phyloP scores from a whole-genome alignment of 495 filamentous ascomycete genomes.

The Aspergillus steynii region DNA sequence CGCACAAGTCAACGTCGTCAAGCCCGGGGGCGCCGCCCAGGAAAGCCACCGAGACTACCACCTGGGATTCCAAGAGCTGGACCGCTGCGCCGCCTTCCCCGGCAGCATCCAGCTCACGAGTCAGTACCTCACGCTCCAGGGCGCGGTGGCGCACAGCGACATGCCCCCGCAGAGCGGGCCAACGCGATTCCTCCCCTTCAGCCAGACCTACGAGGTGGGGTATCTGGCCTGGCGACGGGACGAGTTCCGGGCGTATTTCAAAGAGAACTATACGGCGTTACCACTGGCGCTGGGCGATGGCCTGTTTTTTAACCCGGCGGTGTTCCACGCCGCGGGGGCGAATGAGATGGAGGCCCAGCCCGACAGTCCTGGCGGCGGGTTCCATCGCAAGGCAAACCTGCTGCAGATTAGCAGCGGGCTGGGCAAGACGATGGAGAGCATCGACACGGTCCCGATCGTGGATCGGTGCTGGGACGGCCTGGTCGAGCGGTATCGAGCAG shows the following conservation, averaged over 20 bases:
- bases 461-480: conserved; percentile 42
- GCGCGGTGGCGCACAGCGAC: conserved; percentile 55
- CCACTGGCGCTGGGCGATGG: conserved; percentile 52
- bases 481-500: conserved; percentile 26
- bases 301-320: conserved; percentile 57
- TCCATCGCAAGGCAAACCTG: conserved; percentile 52
- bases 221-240: conserved; percentile 51
- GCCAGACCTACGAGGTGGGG: conserved; percentile 51
- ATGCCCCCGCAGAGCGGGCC: conserved; percentile 56
- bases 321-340: conserved; percentile 57
- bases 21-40: conserved; percentile 52
- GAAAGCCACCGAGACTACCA: conserved; percentile 58
- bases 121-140: conserved; percentile 56
- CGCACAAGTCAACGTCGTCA: conserved; percentile 57
- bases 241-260: conserved; percentile 50
- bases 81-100: conserved; percentile 39
- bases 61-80: conserved; percentile 51
- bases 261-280: conserved; percentile 44
- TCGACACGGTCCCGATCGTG: conserved; percentile 48
- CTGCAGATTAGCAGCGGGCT: conserved; percentile 56
- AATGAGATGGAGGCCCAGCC: conserved; percentile 36
- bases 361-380: conserved; percentile 19
- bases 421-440: conserved; percentile 58
- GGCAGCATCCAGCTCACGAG: conserved; percentile 42
- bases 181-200: conserved; percentile 55